phyloP scores from a whole-genome alignment of 495 filamentous ascomycete species.

The Podospora anserina region DNA sequence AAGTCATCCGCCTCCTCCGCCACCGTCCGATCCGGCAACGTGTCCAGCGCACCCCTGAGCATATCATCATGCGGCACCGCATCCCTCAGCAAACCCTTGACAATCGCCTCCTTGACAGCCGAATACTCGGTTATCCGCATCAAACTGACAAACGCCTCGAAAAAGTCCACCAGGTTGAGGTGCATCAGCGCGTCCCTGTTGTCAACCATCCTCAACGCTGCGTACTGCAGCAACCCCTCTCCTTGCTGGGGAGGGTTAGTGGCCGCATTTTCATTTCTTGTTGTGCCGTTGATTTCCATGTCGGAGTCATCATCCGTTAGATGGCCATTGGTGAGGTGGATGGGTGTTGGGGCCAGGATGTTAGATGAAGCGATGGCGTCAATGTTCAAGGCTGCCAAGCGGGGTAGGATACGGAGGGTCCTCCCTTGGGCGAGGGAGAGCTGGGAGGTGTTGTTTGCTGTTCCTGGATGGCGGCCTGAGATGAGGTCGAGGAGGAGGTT shows the following conservation, averaged over 20 bases:
- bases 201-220: conserved; percentile 70
- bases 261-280: conserved; percentile 9
- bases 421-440: conserved; percentile 76
- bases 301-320: neutral
- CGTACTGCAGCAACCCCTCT: conserved; percentile 69
- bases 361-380: conserved; percentile 56
- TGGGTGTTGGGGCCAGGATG: conserved; percentile 56
- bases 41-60: conserved; percentile 42
- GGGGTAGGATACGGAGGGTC: conserved; percentile 65
- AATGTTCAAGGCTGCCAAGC: conserved; percentile 64
- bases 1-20: conserved; percentile 44
- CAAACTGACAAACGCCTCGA: conserved; percentile 58
- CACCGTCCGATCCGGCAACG: conserved; percentile 42
- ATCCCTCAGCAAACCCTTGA: conserved; percentile 37
- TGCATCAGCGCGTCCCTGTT: conserved; percentile 75
- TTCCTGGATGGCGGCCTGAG: conserved; percentile 45
- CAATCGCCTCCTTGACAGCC: conserved; percentile 38
- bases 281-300: neutral
- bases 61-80: conserved; percentile 39
- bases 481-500: conserved; percentile 60
- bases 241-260: conserved; percentile 10
- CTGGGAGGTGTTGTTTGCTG: conserved; percentile 49
- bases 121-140: conserved; percentile 46
- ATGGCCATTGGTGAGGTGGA: conserved; percentile 42
- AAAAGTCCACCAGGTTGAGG: conserved; percentile 73